Evolutionary conservation across 176 grass and related monocot genomes (phyloP), one percentile per base, ranked within the genome.

Genomic region (Bromus sterilis): DNA sequence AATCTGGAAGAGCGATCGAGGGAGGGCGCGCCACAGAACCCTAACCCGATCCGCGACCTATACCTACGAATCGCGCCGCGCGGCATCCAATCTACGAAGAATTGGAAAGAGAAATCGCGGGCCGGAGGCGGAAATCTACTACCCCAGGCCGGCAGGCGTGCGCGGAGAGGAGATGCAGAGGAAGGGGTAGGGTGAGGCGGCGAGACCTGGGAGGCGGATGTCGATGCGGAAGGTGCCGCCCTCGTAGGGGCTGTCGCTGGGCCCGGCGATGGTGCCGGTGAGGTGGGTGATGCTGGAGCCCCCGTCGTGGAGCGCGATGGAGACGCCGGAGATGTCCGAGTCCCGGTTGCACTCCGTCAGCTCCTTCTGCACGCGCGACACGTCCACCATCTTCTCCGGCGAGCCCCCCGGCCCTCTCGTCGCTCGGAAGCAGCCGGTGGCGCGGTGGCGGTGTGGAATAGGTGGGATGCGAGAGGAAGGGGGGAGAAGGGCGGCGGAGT

Each of bases 341-440:
- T 95, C 96, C 40, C 93, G 82, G 77, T 93, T 95, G 87, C 96
- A 99, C 93, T 95, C 93, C 26, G 76, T 80, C 41, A 99, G 84
- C 87, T 99, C 96, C 93, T 95, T 99, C 93, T 99, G 96, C 80
- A 95, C 82, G 79, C 96, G 84, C 77, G 91, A 99, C 43, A 99
- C 72, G 76, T 95, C 96, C 86, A 95, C 68, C 96, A 99, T 99
- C 88, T 14, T 9, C 32, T 40, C 25, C 67, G 67, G 4, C 37
- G 39, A 71, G 0, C 39, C 16, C 39, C 10, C 6, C 26, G 8
- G 25, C 24, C 10, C 56, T 57, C 18, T 4, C 37, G 9, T 32
- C 23, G 30, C 23, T 23, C 13, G 25, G 24, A 48, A 33, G 41
- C 77, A 13, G 56, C 39, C 61, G 15, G 48, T 41, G 37, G 62